Evolutionary conservation across 176 grass and related monocot genomes (phyloP).

Genomic region (Carex parvula): DNA sequence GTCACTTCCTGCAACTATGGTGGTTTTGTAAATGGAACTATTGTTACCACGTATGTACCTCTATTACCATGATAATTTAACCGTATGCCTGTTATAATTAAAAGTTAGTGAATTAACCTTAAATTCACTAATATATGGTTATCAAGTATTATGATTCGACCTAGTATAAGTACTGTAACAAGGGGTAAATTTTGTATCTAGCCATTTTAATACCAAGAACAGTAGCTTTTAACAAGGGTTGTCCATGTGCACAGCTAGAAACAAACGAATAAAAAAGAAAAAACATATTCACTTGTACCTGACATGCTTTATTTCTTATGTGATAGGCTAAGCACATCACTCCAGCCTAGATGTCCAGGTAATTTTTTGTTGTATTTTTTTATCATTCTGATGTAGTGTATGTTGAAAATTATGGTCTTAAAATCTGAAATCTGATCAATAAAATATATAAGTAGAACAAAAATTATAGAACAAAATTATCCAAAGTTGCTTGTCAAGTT

Average conservation of each 20-base stretch:
- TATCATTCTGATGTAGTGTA: background rate
- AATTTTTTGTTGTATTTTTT: constrained; percentile 22
- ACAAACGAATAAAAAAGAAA: background rate
- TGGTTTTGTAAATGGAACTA: constrained; percentile 83
- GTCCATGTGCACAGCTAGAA: background rate
- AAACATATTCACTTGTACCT: background rate
- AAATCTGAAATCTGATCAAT: too few species aligned
- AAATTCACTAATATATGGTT: background rate
- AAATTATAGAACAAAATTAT: too few species aligned
- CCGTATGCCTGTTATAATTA: background rate
- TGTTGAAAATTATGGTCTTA: too few species aligned
- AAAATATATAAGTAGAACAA: too few species aligned
- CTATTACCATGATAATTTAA: background rate
- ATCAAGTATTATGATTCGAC: background rate
- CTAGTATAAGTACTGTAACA: background rate
- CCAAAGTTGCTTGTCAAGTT: too few species aligned
- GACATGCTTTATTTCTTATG: constrained; percentile 10
- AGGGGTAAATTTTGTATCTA: background rate
- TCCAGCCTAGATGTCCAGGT: constrained; percentile 88
- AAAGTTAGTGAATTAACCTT: background rate
- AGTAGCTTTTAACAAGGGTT: background rate
- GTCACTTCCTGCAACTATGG: constrained; percentile 73
- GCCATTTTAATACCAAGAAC: background rate
- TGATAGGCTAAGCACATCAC: constrained; percentile 46
- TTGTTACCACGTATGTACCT: constrained; percentile 57